Evolutionary conservation across 2,329 filamentous ascomycete species (phyloP), one percentile per base, ranked within the genome.

Genomic region (Trichophyton verrucosum): DNA sequence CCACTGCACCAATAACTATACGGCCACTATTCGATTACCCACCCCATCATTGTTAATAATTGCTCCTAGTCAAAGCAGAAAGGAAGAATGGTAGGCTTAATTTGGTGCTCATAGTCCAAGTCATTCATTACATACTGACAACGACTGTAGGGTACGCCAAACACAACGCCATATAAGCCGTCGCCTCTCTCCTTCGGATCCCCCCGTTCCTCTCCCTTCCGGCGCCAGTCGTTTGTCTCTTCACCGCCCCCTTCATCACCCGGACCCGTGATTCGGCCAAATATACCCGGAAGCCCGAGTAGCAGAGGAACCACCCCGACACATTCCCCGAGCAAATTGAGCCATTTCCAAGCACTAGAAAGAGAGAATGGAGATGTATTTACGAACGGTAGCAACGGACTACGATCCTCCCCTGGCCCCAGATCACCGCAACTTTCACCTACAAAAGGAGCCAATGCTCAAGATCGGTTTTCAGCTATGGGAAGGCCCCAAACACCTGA

Each of bases 151-250:
- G 70, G 71, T 59, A 68, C 70, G 81, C 83, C 80, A 78, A 71
- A 80, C 78, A 72, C 79, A 76, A 71, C 78, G 57, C 76, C 82
- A 61, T 89, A 86, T 74, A 88, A 88, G 72, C 85, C 86, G 13
- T 88, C 86, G 24, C 85, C 85, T 60, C 75, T 89, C 63, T 86
- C 86, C 63, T 88, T 87, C 74, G 85, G 85, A 65, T 86, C 87
- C 55, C 81, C 83, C 66, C 83, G 88, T 71, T 80, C 82, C 24
- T 88, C 87, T 8, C 85, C 87, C 2, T 86, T 88, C 61, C 81
- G 85, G 67, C 80, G 86, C 64, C 82, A 82, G 7, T 87, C 85
- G 2, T 47, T 63, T 36, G 61, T 59, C 17, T 57, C 62, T 13
- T 80, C 76, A 3, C 84, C 87, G 3, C 81, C 80, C 46, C 78